Base-by-base conservation (phyloP, 345 rosid species). In the Gossypium arboreum region DNA sequence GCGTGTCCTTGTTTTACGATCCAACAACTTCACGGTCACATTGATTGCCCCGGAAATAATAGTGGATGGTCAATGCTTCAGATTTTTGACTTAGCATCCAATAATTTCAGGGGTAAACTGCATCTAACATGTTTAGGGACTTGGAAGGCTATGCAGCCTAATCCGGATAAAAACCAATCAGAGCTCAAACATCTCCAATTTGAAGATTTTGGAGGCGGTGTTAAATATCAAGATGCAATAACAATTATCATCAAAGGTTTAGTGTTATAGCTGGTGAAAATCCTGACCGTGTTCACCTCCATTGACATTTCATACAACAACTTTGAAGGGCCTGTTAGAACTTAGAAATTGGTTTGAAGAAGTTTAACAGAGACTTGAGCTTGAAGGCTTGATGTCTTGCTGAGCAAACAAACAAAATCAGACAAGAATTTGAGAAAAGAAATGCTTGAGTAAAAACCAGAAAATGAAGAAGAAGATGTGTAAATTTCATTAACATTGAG, bases 1-100 rank as follows among this genome's bases (percentile, higher is more conserved):
- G 69, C 78, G 66, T 3, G 88, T 81, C 47, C 89, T 84, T 9
- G 79, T 82, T 50, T 62, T 86, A 64, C 73, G 86, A 13, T 68
- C 24, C 4, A 88, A 88, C 69, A 56, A 0, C 0, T 82, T 87
- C 16, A 8, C 1, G 88, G 88, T 0, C 0, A 0, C 0, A 57
- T 84, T 17, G 56, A 68, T 43, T 85, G 87, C 48, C 17, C 24
- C 0, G 3, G 15, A 9, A 51, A 5, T 9, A 1, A 12, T 1
- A 6, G 18, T 3, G 18, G 45, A 20, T 44, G 51, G 4, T 29
- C 17, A 9, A 18, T 45, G 52, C 54, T 66, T 44, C 71, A 66
- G 34, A 66, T 66, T 66, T 52, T 66, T 20, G 71, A 66, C 52
- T 2, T 66, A n/a, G 22, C 71, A 5, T 44, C 71, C 2, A 66